Evolutionary conservation across 352 stramenopile genomes (phyloP).

Genomic region (Phytophthora sp.): DNA sequence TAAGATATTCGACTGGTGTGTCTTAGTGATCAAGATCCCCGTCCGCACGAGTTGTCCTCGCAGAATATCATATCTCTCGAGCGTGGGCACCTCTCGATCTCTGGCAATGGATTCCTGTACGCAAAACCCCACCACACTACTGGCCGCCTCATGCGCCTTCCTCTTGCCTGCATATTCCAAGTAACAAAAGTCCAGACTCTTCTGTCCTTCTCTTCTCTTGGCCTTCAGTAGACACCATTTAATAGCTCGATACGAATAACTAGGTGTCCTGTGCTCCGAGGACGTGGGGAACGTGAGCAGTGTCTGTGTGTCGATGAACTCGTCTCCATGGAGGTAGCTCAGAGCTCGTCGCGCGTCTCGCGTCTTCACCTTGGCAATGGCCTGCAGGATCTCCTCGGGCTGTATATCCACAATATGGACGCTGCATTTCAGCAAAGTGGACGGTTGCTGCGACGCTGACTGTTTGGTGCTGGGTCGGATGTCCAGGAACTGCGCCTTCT

Average conservation of each 20-base stretch:
- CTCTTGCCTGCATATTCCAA: conserved; percentile 79
- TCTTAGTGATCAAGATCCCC: conserved; percentile 76
- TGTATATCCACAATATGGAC: conserved; percentile 67
- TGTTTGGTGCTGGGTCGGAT: conserved; percentile 52
- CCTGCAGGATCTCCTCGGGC: conserved; percentile 65
- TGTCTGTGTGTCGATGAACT: conserved; percentile 70
- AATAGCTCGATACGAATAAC: conserved; percentile 74
- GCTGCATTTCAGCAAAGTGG: conserved; percentile 66
- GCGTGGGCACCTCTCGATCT: conserved; percentile 66
- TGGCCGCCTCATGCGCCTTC: conserved; percentile 42
- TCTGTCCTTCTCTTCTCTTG: conserved; percentile 38
- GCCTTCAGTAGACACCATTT: conserved; percentile 63
- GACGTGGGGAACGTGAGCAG: conserved; percentile 75
- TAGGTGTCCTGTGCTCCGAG: conserved; percentile 48
- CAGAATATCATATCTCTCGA: conserved; percentile 70
- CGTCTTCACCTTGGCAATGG: conserved; percentile 61
- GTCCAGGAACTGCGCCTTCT: conserved; percentile 70
- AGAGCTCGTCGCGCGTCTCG: conserved; percentile 60
- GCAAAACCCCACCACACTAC: conserved; percentile 74
- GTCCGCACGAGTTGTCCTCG: conserved; percentile 63
- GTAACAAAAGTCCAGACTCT: conserved; percentile 75
- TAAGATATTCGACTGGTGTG: conserved; percentile 75
- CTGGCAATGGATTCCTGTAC: conserved; percentile 74
- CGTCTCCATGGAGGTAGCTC: conserved; percentile 53
- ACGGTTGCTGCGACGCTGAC: conserved; percentile 35